Evolutionary conservation across 2,329 filamentous ascomycete genomes (phyloP).

Genomic region (Trichothecium roseum): DNA sequence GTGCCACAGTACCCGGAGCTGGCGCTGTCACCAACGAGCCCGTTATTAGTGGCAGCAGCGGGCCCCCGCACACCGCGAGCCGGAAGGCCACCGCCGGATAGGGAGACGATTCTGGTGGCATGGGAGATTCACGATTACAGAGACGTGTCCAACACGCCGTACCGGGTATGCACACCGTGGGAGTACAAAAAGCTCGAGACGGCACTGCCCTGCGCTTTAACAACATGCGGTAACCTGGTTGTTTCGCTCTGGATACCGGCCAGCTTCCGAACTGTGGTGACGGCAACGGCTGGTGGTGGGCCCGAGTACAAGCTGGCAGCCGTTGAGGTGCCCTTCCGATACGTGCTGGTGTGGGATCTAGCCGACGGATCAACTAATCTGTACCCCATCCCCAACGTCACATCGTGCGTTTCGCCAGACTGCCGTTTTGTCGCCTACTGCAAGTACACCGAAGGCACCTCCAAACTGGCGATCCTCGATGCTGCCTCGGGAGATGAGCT

Average conservation of each 20-base stretch:
- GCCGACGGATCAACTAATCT: constrained; percentile 23
- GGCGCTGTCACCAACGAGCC: constrained; percentile 26
- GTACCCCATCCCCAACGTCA: constrained; percentile 27
- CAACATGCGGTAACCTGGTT: constrained; percentile 24
- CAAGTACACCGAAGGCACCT: constrained; percentile 20
- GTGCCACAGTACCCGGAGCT: constrained; percentile 28
- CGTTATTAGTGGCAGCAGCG: constrained; percentile 25
- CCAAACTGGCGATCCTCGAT: constrained; percentile 25
- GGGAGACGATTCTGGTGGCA: constrained; percentile 25
- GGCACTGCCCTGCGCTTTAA: constrained; percentile 24
- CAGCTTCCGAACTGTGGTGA: constrained; percentile 20
- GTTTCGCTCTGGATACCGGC: constrained; percentile 31
- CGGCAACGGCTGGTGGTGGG: constrained; percentile 10
- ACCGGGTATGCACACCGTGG: constrained; percentile 24
- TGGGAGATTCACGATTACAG: constrained; percentile 24
- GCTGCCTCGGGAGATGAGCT: constrained; percentile 23
- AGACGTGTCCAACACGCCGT: constrained; percentile 17
- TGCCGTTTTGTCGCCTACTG: constrained; percentile 30
- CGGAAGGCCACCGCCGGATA: constrained; percentile 24
- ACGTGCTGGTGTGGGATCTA: constrained; percentile 30
- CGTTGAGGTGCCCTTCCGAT: constrained; percentile 18
- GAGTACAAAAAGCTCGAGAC: constrained; percentile 27
- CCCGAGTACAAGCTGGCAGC: constrained; percentile 22
- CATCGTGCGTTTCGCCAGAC: constrained; percentile 27
- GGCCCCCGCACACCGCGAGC: constrained; percentile 26